Percentiles rank a stretch among this genome's conserved stretches.
These are phyloP conservation scores for Sanghuangporus weigelae DNA, from an alignment of 1,284 basidiomycete species.

Conservation along the genomic window DNA sequence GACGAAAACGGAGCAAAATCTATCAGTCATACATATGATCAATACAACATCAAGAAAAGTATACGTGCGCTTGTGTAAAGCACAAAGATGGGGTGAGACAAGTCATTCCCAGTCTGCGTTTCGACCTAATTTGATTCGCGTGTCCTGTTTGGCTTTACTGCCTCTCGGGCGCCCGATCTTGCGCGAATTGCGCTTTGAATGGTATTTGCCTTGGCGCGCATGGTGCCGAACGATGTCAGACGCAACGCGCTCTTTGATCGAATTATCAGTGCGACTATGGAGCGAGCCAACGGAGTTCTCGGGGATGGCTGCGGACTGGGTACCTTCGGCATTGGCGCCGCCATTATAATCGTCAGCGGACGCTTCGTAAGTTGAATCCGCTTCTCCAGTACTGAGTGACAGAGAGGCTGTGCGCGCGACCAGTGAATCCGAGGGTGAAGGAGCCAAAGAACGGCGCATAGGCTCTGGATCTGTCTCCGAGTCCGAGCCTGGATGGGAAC, in stretches of 20 bases:
- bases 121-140: constrained; percentile 56
- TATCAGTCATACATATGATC: no score
- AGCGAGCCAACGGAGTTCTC: not conserved
- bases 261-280: not conserved
- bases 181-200: constrained; percentile 60
- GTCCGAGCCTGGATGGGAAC: not conserved
- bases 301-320: not conserved
- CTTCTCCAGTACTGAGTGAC: constrained; percentile 13
- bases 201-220: constrained; percentile 66
- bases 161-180: constrained; percentile 72
- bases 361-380: not conserved
- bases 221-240: constrained; percentile 58
- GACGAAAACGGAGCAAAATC: no score
- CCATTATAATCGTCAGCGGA: not conserved
- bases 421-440: constrained; percentile 33
- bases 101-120: constrained; percentile 58
- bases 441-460: constrained; percentile 40
- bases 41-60: no score
- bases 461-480: constrained; percentile 12
- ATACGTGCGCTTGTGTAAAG: not conserved
- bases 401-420: constrained; percentile 31
- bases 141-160: constrained; percentile 81
- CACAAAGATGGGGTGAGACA: not conserved
- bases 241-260: constrained; percentile 50
- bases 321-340: not conserved